A percentile compares a stretch with the other conserved stretches of the same genome.
phyloP scores from a whole-genome alignment of 306 rosid genomes.

The Crotalaria pallida region DNA sequence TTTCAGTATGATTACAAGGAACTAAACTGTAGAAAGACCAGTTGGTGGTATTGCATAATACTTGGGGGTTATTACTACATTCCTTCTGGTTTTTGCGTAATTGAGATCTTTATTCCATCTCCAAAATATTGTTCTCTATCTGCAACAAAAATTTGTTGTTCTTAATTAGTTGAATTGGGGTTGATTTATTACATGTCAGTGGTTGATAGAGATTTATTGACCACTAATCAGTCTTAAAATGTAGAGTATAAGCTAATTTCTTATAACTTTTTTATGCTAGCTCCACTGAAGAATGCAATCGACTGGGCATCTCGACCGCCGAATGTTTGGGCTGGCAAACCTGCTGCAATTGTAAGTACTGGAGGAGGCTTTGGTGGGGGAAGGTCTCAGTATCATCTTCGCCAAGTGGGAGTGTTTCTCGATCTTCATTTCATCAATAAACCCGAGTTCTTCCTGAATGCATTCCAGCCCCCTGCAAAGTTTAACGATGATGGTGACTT shows the following conservation, averaged over 20 bases:
- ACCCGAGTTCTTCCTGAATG: slow-evolving; percentile 72
- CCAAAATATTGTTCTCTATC: background rate
- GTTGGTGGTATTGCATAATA: background rate
- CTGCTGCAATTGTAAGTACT: slow-evolving; percentile 82
- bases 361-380: slow-evolving; percentile 79
- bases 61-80: background rate
- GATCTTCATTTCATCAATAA: slow-evolving; percentile 93
- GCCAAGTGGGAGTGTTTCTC: slow-evolving; percentile 73
- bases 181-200: background rate
- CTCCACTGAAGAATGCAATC: slow-evolving; percentile 68
- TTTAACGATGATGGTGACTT: slow-evolving; percentile 62
- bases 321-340: slow-evolving; percentile 78
- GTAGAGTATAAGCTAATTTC: background rate
- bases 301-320: slow-evolving; percentile 86
- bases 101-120: background rate
- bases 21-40: background rate
- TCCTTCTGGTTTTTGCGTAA: too few species aligned
- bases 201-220: background rate
- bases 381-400: slow-evolving; percentile 75
- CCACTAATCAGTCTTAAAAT: background rate
- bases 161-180: background rate
- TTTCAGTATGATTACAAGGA: background rate
- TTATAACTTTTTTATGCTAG: slow-evolving; percentile 16
- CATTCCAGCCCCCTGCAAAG: slow-evolving; percentile 62
- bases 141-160: background rate